Percentiles rank a stretch among this genome's conserved stretches.
Evolutionary conservation across 306 rosid species (phyloP).

Genomic region (Ziziphus jujuba): DNA sequence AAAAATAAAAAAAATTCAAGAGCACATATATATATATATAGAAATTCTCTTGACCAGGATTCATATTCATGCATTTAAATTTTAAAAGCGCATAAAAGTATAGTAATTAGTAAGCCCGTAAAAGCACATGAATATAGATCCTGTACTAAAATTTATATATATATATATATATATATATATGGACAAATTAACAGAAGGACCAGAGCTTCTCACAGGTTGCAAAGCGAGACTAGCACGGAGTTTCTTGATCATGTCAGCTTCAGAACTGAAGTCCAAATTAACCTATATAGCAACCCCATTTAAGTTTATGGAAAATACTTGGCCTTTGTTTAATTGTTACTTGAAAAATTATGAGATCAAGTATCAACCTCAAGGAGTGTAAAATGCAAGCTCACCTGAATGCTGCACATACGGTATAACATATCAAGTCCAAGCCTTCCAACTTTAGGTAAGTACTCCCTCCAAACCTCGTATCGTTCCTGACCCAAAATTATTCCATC

Average conservation of each 20-base stretch:
- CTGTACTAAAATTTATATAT: no score
- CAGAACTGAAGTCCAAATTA: slow-evolving; percentile 60
- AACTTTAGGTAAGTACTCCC: slow-evolving; percentile 58
- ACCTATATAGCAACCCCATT: slow-evolving; percentile 34
- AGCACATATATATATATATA: no score
- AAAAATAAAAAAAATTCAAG: no score
- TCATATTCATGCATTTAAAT: no score
- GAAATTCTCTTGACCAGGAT: no score
- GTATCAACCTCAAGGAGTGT: not conserved
- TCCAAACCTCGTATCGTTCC: slow-evolving; percentile 63
- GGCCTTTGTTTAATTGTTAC: not conserved
- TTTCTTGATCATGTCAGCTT: slow-evolving; percentile 60
- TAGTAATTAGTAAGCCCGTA: no score
- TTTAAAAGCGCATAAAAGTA: no score
- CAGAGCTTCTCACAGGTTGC: slow-evolving; percentile 52
- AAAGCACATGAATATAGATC: no score
- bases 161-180: no score
- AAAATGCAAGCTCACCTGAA: slow-evolving; percentile 44
- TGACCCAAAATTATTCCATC: not conserved
- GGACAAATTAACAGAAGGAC: no score
- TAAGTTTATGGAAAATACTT: not conserved
- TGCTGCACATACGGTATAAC: slow-evolving; percentile 66
- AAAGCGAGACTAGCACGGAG: slow-evolving; percentile 63
- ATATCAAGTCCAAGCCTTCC: slow-evolving; percentile 64
- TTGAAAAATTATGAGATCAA: slow-evolving; percentile 10